Base-by-base conservation (phyloP, 2,329 filamentous ascomycete genomes). In the Curvularia spicifera region DNA sequence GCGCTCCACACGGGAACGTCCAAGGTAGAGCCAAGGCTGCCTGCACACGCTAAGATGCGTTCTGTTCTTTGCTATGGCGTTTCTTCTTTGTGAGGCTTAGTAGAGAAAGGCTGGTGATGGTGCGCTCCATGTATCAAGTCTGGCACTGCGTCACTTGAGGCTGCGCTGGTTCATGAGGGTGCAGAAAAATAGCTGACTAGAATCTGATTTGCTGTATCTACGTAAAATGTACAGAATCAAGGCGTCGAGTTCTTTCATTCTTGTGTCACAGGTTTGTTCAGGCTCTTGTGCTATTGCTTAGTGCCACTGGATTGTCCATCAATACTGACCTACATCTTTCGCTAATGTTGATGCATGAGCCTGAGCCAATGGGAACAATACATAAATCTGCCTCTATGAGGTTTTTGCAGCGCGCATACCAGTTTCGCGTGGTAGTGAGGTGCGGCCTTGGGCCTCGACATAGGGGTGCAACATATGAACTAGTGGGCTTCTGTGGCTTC, bases 401-500 rank as follows among this genome's bases (percentile, higher is more conserved):
- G 28, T 22, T 28, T 37, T 20, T 8, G 3, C 13, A 26, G 28
- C 12, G 10, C 12, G 22, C 9, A 20, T 24, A 20, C 9, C 24
- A n/a, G n/a, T 49, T 31, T 44, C 18, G 22, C 12, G 13, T 47
- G 48, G 18, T 51, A 43, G 35, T 46, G 28, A 47, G 55, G 56
- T 39, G 48, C 39, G 31, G 55, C 35, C 39, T 37, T 50, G 51
- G 53, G 51, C 51, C 47, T 45, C 46, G 47, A 59, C 45, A 58
- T 42, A 42, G 67, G 55, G 59, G 55, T 50, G 59, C 42, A 44
- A 55, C 57, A 64, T 63, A 56, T 49, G 60, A 67, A 60, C 65
- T 63, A 67, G 65, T 61, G 68, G 66, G 61, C 58, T 53, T 50
- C 53, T 53, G 53, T 60, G 49, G 58, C 60, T 46, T 55, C 57